Evolutionary conservation across 2,329 filamentous ascomycete species (phyloP).

Genomic region (Neophaeococcomyces mojaviensis): DNA sequence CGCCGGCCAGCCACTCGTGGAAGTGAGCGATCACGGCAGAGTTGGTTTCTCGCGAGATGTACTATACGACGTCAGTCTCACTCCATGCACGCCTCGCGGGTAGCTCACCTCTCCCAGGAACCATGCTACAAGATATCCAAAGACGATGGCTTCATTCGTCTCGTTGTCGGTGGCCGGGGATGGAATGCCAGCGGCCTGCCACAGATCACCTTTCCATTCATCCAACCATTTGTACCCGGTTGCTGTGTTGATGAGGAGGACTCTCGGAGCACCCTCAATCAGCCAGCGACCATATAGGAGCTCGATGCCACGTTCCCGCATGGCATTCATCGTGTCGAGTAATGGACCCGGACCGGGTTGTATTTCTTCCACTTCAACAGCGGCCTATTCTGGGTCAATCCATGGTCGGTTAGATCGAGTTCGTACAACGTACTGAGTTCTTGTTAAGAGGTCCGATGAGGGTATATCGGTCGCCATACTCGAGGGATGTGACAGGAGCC

Average conservation of each 20-base stretch:
- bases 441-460: conserved; percentile 91
- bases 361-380: conserved; percentile 94
- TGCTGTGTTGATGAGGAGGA: conserved; percentile 89
- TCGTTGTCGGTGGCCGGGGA: conserved; percentile 85
- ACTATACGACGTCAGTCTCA: conserved; percentile 46
- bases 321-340: conserved; percentile 74
- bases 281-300: conserved; percentile 94
- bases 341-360: conserved; percentile 75
- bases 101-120: conserved; percentile 83
- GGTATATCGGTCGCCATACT: conserved; percentile 97
- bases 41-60: conserved; percentile 84
- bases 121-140: conserved; percentile 96
- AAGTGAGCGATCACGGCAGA: conserved; percentile 95
- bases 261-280: conserved; percentile 89
- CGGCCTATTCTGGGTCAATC: conserved; percentile 54
- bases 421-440: conserved; percentile 60
- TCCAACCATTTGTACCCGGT: conserved; percentile 85
- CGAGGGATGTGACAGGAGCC: conserved; percentile 89
- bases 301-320: conserved; percentile 84
- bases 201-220: conserved; percentile 95
- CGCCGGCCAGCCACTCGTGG: conserved; percentile 96
- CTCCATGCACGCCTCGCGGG: neutral
- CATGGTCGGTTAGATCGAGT: conserved; percentile 8
- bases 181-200: conserved; percentile 89
- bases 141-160: conserved; percentile 95